Conservation (phyloP, 2,329 filamentous ascomycete genomes). For the Aureobasidium sp. region DNA sequence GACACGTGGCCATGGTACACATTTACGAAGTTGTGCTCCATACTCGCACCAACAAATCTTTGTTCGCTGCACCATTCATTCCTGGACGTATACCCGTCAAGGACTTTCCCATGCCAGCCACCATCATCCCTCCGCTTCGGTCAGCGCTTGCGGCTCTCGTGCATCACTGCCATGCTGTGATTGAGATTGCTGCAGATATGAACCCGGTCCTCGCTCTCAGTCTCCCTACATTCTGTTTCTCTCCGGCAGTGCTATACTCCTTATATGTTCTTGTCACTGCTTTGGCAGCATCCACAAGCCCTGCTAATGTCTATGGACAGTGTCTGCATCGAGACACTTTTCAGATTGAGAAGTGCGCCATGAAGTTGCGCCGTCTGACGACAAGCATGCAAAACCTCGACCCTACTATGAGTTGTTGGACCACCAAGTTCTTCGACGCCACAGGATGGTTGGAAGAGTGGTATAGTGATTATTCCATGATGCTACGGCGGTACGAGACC, state of each 20-base stretch:
- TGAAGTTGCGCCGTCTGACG: not conserved
- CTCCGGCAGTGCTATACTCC: not conserved
- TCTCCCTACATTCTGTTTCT: not conserved
- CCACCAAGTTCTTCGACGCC: not conserved
- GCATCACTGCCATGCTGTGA: not conserved
- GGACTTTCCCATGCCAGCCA: slow-evolving; percentile 24
- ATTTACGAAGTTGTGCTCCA: slow-evolving; percentile 27
- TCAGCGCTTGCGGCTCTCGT: not conserved
- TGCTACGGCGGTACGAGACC: not conserved
- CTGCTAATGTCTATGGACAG: not conserved
- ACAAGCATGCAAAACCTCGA: not conserved
- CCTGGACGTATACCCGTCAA: slow-evolving; percentile 24
- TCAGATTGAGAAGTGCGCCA: not conserved
- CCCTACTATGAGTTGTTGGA: slow-evolving; percentile 7
- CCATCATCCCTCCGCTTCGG: slow-evolving; percentile 14
- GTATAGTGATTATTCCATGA: not conserved
- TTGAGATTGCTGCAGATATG: not conserved
- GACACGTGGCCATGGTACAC: slow-evolving; percentile 24
- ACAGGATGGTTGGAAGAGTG: slow-evolving; percentile 7
- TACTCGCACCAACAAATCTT: slow-evolving; percentile 26
- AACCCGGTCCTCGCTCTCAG: not conserved
- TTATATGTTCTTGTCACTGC: not conserved
- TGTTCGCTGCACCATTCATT: slow-evolving; percentile 27
- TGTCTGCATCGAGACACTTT: not conserved
- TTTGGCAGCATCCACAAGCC: not conserved